These are phyloP conservation scores for Epithele typhae DNA, from an alignment of 768 basidiomycete genomes.

Conservation along the genomic window DNA sequence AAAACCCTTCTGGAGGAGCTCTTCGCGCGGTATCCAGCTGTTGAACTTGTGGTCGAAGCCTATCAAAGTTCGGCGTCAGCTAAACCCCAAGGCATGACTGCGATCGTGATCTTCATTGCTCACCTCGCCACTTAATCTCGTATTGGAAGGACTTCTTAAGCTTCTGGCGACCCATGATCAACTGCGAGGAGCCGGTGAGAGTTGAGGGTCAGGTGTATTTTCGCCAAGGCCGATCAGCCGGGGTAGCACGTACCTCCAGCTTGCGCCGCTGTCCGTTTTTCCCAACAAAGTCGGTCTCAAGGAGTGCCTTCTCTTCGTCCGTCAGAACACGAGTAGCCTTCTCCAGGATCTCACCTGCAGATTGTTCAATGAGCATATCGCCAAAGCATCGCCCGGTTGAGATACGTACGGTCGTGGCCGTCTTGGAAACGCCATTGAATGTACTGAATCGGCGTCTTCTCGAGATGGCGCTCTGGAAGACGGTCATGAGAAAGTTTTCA, in stretches of 20 bases:
- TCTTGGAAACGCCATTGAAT: constrained; percentile 99
- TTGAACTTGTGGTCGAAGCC: constrained; percentile 81
- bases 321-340: constrained; percentile 89
- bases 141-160: constrained; percentile 94
- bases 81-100: neutral
- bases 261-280: constrained; percentile 88
- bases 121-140: constrained; percentile 79
- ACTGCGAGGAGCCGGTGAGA: constrained; percentile 31
- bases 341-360: constrained; percentile 78
- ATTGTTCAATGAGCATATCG: neutral
- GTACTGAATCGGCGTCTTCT: constrained; percentile 95
- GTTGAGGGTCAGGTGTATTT: too few relatives aligned
- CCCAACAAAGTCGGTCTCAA: constrained; percentile 87
- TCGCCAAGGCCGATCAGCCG: constrained; percentile 1
- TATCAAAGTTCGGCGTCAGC: constrained; percentile 6
- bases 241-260: constrained; percentile 60
- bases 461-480: constrained; percentile 86
- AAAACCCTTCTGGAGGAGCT: constrained; percentile 82
- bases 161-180: constrained; percentile 94
- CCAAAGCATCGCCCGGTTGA: neutral
- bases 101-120: neutral
- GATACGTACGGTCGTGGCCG: constrained; percentile 82
- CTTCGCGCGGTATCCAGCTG: constrained; percentile 88
- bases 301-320: constrained; percentile 72
- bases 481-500: neutral